A percentile compares a stretch with the other conserved stretches of the same genome.
Conservation (phyloP, 164 flowering plant species). For the Liriodendron chinense region DNA sequence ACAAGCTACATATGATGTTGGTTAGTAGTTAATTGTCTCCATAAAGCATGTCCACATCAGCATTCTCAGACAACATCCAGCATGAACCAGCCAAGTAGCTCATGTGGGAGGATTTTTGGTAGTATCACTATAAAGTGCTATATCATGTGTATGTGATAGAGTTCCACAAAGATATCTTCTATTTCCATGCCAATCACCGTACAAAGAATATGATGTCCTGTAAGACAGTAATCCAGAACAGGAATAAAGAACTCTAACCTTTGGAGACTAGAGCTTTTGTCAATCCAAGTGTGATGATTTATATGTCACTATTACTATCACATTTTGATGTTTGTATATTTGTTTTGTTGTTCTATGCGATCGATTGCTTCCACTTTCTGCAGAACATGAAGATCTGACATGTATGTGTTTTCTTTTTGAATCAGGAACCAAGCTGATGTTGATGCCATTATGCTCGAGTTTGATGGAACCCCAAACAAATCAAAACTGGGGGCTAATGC, state of each 20-base stretch:
- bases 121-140: no score
- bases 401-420: not conserved
- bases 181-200: no score
- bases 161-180: no score
- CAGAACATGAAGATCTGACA: not conserved
- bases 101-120: no score
- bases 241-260: not conserved
- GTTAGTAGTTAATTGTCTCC: no score
- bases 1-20: no score
- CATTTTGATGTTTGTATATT: not conserved
- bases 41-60: no score
- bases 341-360: not conserved
- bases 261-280: not conserved
- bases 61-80: no score
- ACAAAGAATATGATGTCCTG: no score
- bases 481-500: slow-evolving; percentile 95
- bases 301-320: not conserved
- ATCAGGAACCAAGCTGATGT: slow-evolving; percentile 76
- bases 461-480: slow-evolving; percentile 95
- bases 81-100: no score
- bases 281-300: not conserved
- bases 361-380: not conserved
- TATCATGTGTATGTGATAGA: no score
- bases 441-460: slow-evolving; percentile 82
- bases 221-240: not conserved